Evolutionary conservation across 805 yeast genomes (phyloP).

Genomic region (Wickerhamomyces chambardii): DNA sequence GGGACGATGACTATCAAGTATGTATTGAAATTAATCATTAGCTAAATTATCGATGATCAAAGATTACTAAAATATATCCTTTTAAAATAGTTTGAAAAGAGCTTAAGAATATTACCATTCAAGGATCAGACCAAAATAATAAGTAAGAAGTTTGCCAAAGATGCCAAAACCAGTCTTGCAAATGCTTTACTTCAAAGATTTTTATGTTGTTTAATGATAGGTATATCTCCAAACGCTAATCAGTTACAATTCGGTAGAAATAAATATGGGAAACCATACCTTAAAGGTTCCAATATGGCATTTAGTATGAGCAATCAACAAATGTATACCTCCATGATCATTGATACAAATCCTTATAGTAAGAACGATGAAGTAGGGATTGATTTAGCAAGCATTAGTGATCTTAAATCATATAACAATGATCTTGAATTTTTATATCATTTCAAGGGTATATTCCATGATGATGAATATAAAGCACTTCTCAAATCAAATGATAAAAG

Average conservation of each 20-base stretch:
- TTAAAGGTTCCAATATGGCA: conserved; percentile 21
- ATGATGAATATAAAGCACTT: conserved; percentile 21
- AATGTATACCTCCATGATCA: conserved; percentile 35
- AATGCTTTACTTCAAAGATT: conserved; percentile 35
- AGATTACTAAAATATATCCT: too few species aligned
- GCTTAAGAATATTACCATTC: conserved; percentile 36
- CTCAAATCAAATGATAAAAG: conserved; percentile 6
- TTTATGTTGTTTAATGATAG: conserved; percentile 26
- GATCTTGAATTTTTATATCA: conserved; percentile 22
- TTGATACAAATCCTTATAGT: conserved; percentile 11
- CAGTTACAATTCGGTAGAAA: conserved; percentile 21
- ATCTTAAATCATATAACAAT: conserved; percentile 11
- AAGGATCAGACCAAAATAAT: conserved; percentile 31
- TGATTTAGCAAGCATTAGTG: conserved; percentile 33
- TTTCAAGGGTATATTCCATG: conserved; percentile 33
- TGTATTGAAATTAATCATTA: background rate
- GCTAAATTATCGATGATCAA: too few species aligned
- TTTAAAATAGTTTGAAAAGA: conserved; percentile 36
- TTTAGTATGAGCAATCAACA: conserved; percentile 59
- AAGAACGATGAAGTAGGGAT: conserved; percentile 33
- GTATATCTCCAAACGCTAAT: conserved; percentile 5
- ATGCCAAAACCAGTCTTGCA: conserved; percentile 30
- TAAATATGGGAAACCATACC: conserved; percentile 49
- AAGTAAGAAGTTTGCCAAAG: conserved; percentile 24
- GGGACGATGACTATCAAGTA: conserved; percentile 13